These are phyloP conservation scores for Hypericum perforatum DNA, from an alignment of 345 rosid genomes.

Conservation along the genomic window DNA sequence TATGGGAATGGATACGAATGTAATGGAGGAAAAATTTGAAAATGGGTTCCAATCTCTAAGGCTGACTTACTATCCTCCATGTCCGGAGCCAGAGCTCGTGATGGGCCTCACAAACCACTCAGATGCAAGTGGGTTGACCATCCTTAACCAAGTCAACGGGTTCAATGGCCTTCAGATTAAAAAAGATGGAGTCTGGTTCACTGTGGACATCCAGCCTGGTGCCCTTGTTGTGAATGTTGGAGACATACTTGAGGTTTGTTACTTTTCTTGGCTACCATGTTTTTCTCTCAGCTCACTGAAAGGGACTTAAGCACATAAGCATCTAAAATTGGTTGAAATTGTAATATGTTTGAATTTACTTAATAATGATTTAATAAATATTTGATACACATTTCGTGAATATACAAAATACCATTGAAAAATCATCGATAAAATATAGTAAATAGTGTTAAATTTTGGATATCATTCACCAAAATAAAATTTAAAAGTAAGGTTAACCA, in stretches of 20 bases:
- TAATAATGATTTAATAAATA: too few species aligned
- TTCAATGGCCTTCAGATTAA: slow-evolving; percentile 23
- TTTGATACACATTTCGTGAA: too few species aligned
- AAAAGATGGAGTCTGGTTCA: slow-evolving; percentile 18
- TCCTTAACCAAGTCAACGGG: slow-evolving; percentile 18
- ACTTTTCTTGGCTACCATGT: too few species aligned
- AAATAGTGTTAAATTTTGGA: too few species aligned
- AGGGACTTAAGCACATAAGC: too few species aligned
- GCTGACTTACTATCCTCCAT: slow-evolving; percentile 12
- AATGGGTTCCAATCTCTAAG: background rate
- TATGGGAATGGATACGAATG: background rate
- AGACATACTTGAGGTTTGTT: slow-evolving; percentile 19
- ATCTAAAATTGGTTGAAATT: too few species aligned
- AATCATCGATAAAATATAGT: too few species aligned
- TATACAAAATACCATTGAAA: too few species aligned
- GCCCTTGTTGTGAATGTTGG: slow-evolving; percentile 24
- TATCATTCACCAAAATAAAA: too few species aligned
- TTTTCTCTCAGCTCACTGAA: too few species aligned
- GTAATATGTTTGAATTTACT: too few species aligned
- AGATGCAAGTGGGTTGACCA: slow-evolving; percentile 17
- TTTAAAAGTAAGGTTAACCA: too few species aligned
- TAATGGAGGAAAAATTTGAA: background rate
- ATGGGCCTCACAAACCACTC: slow-evolving; percentile 21
- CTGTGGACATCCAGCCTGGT: slow-evolving; percentile 8
- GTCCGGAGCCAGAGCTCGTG: slow-evolving; percentile 19